Conservation (phyloP, 495 filamentous ascomycete species). For the Polyplosphaeria fusca region DNA sequence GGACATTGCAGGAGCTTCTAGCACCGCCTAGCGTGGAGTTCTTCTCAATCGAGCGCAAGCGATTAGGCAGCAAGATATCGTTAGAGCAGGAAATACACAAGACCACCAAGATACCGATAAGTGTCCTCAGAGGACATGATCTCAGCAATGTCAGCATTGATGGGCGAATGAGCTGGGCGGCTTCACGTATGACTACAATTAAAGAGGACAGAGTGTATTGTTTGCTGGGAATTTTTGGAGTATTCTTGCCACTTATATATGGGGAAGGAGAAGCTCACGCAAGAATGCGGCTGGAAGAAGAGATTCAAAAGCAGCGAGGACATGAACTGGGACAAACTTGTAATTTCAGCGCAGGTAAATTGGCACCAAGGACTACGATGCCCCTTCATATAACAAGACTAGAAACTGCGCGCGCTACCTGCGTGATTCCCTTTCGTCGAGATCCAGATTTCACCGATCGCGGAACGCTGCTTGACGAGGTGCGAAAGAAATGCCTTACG, state of each 20-base stretch:
- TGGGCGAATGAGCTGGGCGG: constrained; percentile 21
- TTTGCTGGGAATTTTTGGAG: constrained; percentile 24
- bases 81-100: constrained; percentile 17
- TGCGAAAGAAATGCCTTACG: constrained; percentile 36
- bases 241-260: constrained; percentile 20
- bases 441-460: constrained; percentile 47
- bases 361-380: background rate
- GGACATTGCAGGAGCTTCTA: constrained; percentile 26
- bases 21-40: constrained; percentile 22
- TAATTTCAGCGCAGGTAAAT: background rate
- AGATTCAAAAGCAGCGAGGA: background rate
- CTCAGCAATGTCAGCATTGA: constrained; percentile 10
- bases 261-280: constrained; percentile 24
- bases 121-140: constrained; percentile 11
- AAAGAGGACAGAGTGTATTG: constrained; percentile 22
- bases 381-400: background rate
- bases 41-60: constrained; percentile 15
- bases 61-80: constrained; percentile 20
- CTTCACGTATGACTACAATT: constrained; percentile 7
- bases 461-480: constrained; percentile 38
- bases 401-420: constrained; percentile 9
- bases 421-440: constrained; percentile 37
- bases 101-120: constrained; percentile 13
- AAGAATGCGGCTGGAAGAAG: background rate
- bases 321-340: background rate